Percentiles rank a stretch among this genome's conserved stretches.
Evolutionary conservation across 768 basidiomycete species (phyloP).

Genomic region (Tylopilus balloui): DNA sequence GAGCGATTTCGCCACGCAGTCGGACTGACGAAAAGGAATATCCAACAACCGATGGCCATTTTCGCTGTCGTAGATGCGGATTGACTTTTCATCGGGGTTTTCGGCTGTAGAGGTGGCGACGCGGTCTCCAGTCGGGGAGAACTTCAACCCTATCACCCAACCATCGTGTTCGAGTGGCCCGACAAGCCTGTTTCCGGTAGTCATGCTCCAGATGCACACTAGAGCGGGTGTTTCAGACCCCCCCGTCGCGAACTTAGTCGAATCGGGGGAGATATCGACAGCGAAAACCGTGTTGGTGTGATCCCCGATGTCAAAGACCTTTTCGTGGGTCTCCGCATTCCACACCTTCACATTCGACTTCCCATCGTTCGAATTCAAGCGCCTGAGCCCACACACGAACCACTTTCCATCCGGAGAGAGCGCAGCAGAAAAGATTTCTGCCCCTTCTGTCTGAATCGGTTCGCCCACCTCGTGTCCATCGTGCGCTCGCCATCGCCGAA

Average conservation of each 20-base stretch:
- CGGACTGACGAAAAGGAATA: background rate
- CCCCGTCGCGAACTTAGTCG: background rate
- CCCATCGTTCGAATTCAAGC: too few relatives aligned
- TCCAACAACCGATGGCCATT: constrained; percentile 1
- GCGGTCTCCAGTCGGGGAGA: background rate
- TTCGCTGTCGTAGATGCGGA: constrained; percentile 2
- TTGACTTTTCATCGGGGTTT: background rate
- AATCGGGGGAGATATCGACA: background rate
- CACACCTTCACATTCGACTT: background rate
- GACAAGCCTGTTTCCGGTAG: background rate
- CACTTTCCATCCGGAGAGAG: background rate
- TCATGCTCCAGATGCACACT: background rate
- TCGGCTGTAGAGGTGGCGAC: background rate
- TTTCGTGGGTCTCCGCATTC: background rate
- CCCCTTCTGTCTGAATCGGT: background rate
- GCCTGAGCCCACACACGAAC: background rate
- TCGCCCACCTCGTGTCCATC: background rate
- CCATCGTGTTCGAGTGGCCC: background rate
- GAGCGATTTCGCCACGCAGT: background rate
- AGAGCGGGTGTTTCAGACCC: background rate
- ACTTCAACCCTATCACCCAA: background rate
- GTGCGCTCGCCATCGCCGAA: background rate
- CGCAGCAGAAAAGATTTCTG: background rate
- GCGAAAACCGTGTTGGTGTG: background rate
- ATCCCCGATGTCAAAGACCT: background rate